Conservation (phyloP, 768 basidiomycete genomes). For the Lentinus tigrinus region DNA sequence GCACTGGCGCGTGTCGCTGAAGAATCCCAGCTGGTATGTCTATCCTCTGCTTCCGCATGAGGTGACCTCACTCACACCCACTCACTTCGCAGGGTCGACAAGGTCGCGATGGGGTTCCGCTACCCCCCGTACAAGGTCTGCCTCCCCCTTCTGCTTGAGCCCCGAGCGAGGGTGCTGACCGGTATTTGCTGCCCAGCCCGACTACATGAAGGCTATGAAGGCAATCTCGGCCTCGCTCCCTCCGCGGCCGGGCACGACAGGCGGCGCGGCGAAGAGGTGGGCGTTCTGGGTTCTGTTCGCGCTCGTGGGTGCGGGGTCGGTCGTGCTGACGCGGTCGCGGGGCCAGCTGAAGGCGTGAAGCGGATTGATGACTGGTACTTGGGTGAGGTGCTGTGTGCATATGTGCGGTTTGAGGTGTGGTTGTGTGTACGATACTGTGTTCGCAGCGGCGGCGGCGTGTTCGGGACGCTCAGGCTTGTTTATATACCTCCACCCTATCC, state of each 20-base stretch:
- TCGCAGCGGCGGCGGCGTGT: no score
- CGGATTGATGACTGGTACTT: no score
- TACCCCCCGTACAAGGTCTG: constrained; percentile 40
- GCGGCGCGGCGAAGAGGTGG: constrained; percentile 13
- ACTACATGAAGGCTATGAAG: constrained; percentile 2
- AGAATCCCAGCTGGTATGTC: constrained; percentile 40
- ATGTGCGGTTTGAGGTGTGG: no score
- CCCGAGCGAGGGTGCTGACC: neutral
- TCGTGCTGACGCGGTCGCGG: constrained; percentile 11
- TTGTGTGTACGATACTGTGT: no score
- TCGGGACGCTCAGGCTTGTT: no score
- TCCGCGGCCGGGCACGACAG: constrained; percentile 5
- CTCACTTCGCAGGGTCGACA: constrained; percentile 31
- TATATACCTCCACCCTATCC: no score
- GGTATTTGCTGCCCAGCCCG: neutral
- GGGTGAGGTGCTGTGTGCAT: no score
- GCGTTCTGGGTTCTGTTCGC: constrained; percentile 15
- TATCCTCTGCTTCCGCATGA: neutral
- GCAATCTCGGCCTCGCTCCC: constrained; percentile 1
- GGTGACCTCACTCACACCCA: neutral
- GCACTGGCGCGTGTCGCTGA: constrained; percentile 58
- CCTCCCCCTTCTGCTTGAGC: neutral
- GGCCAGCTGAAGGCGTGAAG: constrained; percentile 9
- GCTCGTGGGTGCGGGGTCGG: constrained; percentile 12
- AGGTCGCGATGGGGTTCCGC: constrained; percentile 28